Conservation (phyloP, 805 yeast species). For the Scheffersomyces amazonensis region DNA sequence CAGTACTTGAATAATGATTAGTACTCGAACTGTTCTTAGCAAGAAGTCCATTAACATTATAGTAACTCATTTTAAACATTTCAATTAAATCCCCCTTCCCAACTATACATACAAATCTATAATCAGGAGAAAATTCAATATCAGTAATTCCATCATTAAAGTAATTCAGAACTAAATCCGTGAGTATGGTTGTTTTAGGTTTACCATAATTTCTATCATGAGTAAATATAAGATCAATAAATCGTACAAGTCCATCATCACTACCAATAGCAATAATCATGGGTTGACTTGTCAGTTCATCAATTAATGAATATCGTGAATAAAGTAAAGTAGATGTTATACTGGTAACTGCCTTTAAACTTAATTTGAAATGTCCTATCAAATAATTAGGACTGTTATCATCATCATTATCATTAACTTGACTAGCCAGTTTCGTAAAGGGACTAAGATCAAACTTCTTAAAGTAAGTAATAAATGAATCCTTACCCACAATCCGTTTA, state of each 20-base stretch:
- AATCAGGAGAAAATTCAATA: constrained; percentile 47
- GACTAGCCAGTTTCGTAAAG: constrained; percentile 8
- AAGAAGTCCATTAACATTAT: constrained; percentile 36
- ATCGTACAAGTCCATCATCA: constrained; percentile 62
- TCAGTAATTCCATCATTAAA: constrained; percentile 61
- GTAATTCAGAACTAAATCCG: constrained; percentile 60
- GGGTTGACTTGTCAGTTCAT: constrained; percentile 29
- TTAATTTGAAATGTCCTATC: constrained; percentile 62
- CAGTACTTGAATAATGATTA: constrained; percentile 5
- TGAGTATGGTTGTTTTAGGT: constrained; percentile 19
- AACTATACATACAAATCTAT: constrained; percentile 42
- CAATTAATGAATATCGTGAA: not conserved
- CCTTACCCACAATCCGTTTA: constrained; percentile 20
- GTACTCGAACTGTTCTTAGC: constrained; percentile 9
- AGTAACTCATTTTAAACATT: constrained; percentile 37
- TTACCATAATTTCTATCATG: constrained; percentile 24
- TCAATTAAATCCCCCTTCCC: constrained; percentile 55
- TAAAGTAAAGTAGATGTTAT: constrained; percentile 31
- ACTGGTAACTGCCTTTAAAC: constrained; percentile 55
- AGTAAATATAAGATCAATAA: constrained; percentile 49
- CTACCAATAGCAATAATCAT: constrained; percentile 49
- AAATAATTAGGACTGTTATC: constrained; percentile 10
- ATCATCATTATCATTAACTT: constrained; percentile 2
- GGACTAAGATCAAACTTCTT: constrained; percentile 35
- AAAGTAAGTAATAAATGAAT: constrained; percentile 33